Evolutionary conservation across 2,329 filamentous ascomycete genomes (phyloP).

Genomic region (Cercospora citrullina): DNA sequence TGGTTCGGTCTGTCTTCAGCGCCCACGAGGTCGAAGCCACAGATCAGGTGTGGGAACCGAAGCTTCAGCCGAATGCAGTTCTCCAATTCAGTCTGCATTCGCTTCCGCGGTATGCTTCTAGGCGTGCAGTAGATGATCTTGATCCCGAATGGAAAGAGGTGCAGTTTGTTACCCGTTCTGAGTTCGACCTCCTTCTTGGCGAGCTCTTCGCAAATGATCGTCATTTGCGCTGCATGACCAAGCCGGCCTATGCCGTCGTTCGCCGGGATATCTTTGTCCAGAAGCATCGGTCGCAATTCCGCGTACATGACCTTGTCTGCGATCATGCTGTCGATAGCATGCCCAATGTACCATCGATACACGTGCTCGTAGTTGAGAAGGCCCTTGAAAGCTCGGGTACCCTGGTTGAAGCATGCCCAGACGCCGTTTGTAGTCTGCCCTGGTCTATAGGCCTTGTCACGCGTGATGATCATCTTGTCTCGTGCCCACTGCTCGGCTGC

Average conservation of each 20-base stretch:
- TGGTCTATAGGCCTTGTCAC: conserved; percentile 25
- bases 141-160: conserved; percentile 60
- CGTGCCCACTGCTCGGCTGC: conserved; percentile 34
- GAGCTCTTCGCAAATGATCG: conserved; percentile 60
- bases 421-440: conserved; percentile 44
- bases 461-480: conserved; percentile 35
- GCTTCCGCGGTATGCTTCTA: conserved; percentile 54
- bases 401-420: conserved; percentile 65
- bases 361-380: conserved; percentile 67
- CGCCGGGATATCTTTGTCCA: conserved; percentile 63
- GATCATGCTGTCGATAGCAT: conserved; percentile 62
- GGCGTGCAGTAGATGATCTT: conserved; percentile 74
- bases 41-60: conserved; percentile 60
- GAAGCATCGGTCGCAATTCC: conserved; percentile 69
- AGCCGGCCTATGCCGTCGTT: conserved; percentile 57
- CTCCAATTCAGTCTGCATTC: conserved; percentile 56
- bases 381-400: conserved; percentile 72
- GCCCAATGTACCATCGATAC: conserved; percentile 61
- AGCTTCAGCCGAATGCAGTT: conserved; percentile 64
- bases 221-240: conserved; percentile 60
- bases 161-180: conserved; percentile 37
- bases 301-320: conserved; percentile 69
- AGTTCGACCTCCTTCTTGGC: conserved; percentile 48
- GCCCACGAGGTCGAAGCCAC: conserved; percentile 70
- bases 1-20: conserved; percentile 63